Base-by-base conservation (phyloP, 805 yeast genomes). In the Saturnispora quitensis region DNA sequence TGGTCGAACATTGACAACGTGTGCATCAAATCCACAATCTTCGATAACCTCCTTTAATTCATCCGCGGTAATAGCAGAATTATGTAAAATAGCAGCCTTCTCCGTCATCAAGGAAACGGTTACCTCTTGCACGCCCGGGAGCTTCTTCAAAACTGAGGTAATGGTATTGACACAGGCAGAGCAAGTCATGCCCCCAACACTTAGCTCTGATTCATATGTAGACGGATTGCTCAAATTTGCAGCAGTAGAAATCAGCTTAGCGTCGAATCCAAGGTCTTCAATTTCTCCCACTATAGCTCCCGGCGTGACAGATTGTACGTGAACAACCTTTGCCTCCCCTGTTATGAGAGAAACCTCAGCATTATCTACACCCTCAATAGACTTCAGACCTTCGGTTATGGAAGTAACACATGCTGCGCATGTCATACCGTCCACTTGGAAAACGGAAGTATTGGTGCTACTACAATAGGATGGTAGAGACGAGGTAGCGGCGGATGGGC, bases 341-440 rank as follows among this genome's bases (percentile, higher is more conserved):
- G 96, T 87, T 3, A 87, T 68, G 31, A 88, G 73, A 1, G 96
- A 85, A 1, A 90, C 87, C 3, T 76, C 73, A 0, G 75, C 87
- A 15, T 36, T 40, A 3, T 61, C 70, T 1, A 57, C 65, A 5
- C 68, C 68, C 3, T 52, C 48, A 0, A 64, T 10, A 2, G 45
- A 28, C 24, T 45, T 36, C 15, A 66, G 40, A 2, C 59, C 48
- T 6, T 50, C 67, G 0, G 82, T 77, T 20, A 91, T 78, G 0
- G 93, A 71, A 2, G 83, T 73, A 0, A 86, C 76, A 63, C 98
- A 91, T 1, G 95, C 77, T 2, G 93, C 84, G 62, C 97, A 91
- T 2, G 98, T 90, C 97, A 90, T 91, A 2, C 97, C 97, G 15
- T 69, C 65, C 1, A 84, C 69, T 4, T 64, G 57, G 13, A 67